A percentile compares a stretch with the other conserved stretches of the same genome.
Conservation (phyloP, 768 basidiomycete genomes). For the Leccinum variicolor region DNA sequence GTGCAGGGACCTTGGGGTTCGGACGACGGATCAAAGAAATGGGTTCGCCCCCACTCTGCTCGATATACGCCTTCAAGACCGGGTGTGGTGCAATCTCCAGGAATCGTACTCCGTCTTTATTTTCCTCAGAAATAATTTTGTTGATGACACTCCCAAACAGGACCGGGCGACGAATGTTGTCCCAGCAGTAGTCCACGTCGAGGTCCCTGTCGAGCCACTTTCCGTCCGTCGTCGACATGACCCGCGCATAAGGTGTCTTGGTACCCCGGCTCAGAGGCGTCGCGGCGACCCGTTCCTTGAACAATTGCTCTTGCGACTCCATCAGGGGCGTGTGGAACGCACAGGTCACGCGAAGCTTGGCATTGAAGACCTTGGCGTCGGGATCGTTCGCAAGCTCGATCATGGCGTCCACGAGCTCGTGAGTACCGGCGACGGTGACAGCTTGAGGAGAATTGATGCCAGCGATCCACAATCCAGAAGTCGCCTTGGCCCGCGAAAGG, state of each 20-base stretch:
- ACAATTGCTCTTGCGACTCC: conserved; percentile 32
- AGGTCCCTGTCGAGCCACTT: conserved; percentile 29
- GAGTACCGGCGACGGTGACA: conserved; percentile 33
- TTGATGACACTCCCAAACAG: conserved; percentile 33
- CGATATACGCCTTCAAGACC: conserved; percentile 33
- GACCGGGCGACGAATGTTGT: conserved; percentile 35
- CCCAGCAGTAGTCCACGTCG: conserved; percentile 33
- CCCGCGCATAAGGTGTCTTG: conserved; percentile 18
- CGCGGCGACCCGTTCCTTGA: conserved; percentile 22
- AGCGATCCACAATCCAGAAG: conserved; percentile 32
- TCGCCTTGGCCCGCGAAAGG: conserved; percentile 23
- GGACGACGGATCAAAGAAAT: conserved; percentile 31
- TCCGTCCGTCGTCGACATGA: conserved; percentile 36
- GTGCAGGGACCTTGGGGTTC: conserved; percentile 26
- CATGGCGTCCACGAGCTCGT: conserved; percentile 32
- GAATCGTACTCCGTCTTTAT: conserved; percentile 26
- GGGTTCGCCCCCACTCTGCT: conserved; percentile 33
- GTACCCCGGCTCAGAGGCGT: conserved; percentile 21
- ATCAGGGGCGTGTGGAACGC: conserved; percentile 37
- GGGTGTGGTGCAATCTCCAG: conserved; percentile 34
- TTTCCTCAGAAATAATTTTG: conserved; percentile 29
- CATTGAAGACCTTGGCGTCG: conserved; percentile 24
- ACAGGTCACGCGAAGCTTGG: conserved; percentile 30
- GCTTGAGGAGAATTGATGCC: conserved; percentile 37
- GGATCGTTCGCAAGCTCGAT: conserved; percentile 25